These are phyloP conservation scores for Diplodia intermedia DNA, from an alignment of 2,329 filamentous ascomycete species.

Conservation along the genomic window DNA sequence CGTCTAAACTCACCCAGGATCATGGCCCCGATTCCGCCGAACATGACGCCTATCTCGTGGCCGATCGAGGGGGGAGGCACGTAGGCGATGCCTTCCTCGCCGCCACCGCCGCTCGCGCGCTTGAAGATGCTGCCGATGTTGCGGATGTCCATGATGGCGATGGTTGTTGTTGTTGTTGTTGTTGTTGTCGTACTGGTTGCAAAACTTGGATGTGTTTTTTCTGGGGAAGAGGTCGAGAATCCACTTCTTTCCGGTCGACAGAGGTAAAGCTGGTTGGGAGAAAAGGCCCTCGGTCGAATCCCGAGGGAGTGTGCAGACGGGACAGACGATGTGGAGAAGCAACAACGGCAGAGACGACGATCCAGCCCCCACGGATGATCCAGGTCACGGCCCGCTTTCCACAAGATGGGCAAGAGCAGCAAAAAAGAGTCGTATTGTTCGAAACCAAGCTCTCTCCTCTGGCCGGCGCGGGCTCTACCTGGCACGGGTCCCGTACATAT, in stretches of 20 bases:
- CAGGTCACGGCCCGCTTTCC: background rate
- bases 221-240: background rate
- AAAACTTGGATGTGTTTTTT: background rate
- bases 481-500: slow-evolving; percentile 14
- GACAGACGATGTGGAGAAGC: background rate
- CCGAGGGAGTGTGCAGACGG: background rate
- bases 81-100: slow-evolving; percentile 22
- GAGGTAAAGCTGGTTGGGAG: background rate
- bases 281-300: background rate
- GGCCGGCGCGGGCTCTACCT: background rate
- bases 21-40: slow-evolving; percentile 34
- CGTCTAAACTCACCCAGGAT: slow-evolving; percentile 33
- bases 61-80: slow-evolving; percentile 35
- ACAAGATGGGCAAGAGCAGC: background rate
- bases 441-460: slow-evolving; percentile 21
- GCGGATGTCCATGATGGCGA: slow-evolving; percentile 20
- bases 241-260: background rate
- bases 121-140: slow-evolving; percentile 13
- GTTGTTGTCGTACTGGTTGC: background rate
- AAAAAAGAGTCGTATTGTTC: background rate
- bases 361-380: background rate
- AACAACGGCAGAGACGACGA: background rate
- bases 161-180: no score
- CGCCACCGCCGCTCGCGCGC: slow-evolving; percentile 14
- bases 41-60: slow-evolving; percentile 37